These are phyloP conservation scores for Zasmidium cellare DNA, from an alignment of 2,329 filamentous ascomycete species.

Conservation along the genomic window DNA sequence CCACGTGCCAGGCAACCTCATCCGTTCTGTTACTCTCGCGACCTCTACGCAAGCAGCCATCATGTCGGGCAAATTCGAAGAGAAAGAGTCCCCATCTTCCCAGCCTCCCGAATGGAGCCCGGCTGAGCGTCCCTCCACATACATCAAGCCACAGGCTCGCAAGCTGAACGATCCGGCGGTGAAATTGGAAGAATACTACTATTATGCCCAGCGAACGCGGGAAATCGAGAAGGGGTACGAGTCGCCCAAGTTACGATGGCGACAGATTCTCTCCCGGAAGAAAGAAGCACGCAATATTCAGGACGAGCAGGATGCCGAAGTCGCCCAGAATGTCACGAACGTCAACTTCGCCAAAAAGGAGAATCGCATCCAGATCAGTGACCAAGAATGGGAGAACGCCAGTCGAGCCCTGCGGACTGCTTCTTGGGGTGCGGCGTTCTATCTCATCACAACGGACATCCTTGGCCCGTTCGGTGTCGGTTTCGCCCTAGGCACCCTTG, in stretches of 20 bases:
- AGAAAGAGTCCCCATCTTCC: background rate
- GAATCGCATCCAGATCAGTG: slow-evolving; percentile 23
- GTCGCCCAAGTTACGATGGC: slow-evolving; percentile 19
- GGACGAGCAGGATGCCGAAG: slow-evolving; percentile 2
- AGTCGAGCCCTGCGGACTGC: slow-evolving; percentile 38
- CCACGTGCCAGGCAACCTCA: background rate
- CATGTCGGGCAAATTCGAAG: background rate
- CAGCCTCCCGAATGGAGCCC: background rate
- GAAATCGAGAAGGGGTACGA: slow-evolving; percentile 18
- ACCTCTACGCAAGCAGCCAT: background rate
- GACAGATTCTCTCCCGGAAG: slow-evolving; percentile 19
- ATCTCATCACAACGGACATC: slow-evolving; percentile 37
- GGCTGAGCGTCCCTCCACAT: slow-evolving; percentile 1
- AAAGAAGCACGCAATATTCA: slow-evolving; percentile 11
- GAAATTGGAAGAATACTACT: slow-evolving; percentile 29
- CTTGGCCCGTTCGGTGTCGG: slow-evolving; percentile 37
- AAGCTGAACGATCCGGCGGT: slow-evolving; percentile 30
- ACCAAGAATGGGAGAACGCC: slow-evolving; percentile 38
- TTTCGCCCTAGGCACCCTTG: slow-evolving; percentile 31
- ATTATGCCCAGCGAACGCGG: slow-evolving; percentile 27
- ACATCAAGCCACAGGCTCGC: slow-evolving; percentile 31
- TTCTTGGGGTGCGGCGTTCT: slow-evolving; percentile 41
- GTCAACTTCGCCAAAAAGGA: slow-evolving; percentile 18
- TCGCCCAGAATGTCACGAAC: slow-evolving; percentile 4
- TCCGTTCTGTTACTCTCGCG: background rate